phyloP scores from a whole-genome alignment of 2,329 filamentous ascomycete genomes.

The Alternaria brassicicola region DNA sequence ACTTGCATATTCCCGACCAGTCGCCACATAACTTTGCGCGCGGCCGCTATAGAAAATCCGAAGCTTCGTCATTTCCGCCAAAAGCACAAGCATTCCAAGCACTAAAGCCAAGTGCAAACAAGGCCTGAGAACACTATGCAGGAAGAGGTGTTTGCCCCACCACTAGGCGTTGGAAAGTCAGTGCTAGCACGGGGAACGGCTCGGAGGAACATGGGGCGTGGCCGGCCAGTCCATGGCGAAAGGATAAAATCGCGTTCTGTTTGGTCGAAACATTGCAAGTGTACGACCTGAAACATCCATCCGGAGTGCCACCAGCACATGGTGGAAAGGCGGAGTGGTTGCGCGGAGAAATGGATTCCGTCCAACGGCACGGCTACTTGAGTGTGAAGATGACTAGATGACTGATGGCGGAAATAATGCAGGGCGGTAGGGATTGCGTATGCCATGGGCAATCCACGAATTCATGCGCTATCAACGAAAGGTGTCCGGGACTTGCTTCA shows the following conservation, averaged over 20 bases:
- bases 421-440: neutral
- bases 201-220: neutral
- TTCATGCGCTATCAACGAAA: neutral
- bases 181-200: neutral
- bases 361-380: neutral
- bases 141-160: neutral
- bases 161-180: neutral
- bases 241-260: neutral
- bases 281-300: neutral
- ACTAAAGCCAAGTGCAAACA: conserved; percentile 27
- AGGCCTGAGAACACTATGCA: conserved; percentile 9
- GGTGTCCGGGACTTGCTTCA: neutral
- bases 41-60: neutral
- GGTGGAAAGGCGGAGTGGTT: neutral
- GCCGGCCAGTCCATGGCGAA: neutral
- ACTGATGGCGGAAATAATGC: neutral
- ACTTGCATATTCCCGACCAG: conserved; percentile 7
- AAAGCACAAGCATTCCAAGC: conserved; percentile 23
- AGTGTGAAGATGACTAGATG: neutral
- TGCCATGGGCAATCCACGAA: neutral
- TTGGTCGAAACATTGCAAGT: neutral
- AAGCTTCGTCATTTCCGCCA: conserved; percentile 4
- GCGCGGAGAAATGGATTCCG: conserved; percentile 1
- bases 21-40: conserved; percentile 1
- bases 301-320: neutral